Evolutionary conservation across 257 asterid genomes (phyloP), one percentile per base, ranked within the genome.

Genomic region (Verbascum thapsus): DNA sequence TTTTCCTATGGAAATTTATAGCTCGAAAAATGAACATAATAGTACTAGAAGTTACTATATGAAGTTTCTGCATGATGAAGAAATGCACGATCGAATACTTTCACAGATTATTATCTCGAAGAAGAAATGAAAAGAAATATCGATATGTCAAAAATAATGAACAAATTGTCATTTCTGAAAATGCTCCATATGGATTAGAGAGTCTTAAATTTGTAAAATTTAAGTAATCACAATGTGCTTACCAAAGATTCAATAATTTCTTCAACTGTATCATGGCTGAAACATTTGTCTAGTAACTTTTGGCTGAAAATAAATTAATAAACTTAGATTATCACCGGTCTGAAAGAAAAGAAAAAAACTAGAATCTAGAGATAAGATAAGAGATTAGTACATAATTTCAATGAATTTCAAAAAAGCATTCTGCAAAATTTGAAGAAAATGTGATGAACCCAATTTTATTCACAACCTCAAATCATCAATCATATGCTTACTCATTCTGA

Each of bases 231-330:
- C 19, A 41, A 10, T 47, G 19, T 32, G 64, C 96, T 77, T 77
- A 94, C 99, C 95, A 94, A 73, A 61, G 88, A 76, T 58, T 81
- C 91, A 71, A 94, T 73, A 53, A 94, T 90, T 80, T 87, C 99
- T 77, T 90, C 99, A 13, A 94, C 94, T 16, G 92, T 81, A 64
- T 82, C 92, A 30, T 82, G 91, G 83, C 96, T 66, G 85, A 94
- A 94, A 73, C 96, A 94, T 83, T 81, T 82, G 78, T 94, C 88
- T 40, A 94, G 68, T 54, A 72, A 72, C 64, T 50, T 19, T 50
- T 53, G 64, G 20, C 3, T 9, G 44, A 47, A 55, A 62, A 65
- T 47, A 51, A 58, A 51, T 49, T 5, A 48, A 77, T 78, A 56
- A 78, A 73, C 49, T 54, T 11, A 45, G 5, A 23, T 62, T 47